phyloP scores from a whole-genome alignment of 257 asterid species.

The Ilex asprella region DNA sequence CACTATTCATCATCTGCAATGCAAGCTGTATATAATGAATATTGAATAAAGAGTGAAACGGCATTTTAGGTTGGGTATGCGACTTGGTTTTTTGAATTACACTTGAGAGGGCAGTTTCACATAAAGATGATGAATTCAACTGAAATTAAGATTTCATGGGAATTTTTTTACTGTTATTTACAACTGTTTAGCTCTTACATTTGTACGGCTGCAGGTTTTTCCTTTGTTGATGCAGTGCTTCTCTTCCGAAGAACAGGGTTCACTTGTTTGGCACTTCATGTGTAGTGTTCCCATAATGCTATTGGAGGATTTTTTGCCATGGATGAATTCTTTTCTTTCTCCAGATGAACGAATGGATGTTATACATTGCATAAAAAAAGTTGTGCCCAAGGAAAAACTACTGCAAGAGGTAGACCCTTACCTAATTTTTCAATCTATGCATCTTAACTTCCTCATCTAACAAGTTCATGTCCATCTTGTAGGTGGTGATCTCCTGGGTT shows the following conservation, averaged over 20 bases:
- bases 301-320: slow-evolving; percentile 68
- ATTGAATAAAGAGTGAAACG: too few species aligned
- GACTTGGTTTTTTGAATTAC: too few species aligned
- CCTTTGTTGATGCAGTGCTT: slow-evolving; percentile 55
- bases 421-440: slow-evolving; percentile 11
- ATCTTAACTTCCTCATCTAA: slow-evolving; percentile 20
- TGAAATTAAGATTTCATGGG: too few species aligned
- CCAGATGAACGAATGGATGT: slow-evolving; percentile 47
- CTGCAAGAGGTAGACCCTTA: slow-evolving; percentile 62
- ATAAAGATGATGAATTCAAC: too few species aligned
- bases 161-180: too few species aligned
- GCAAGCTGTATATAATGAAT: too few species aligned
- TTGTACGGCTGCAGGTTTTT: slow-evolving; percentile 53
- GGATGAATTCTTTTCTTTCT: slow-evolving; percentile 54
- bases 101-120: too few species aligned
- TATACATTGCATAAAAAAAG: slow-evolving; percentile 40
- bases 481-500: slow-evolving; percentile 78
- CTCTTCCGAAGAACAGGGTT: slow-evolving; percentile 57
- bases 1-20: too few species aligned
- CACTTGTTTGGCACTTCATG: slow-evolving; percentile 75
- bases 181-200: not conserved
- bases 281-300: slow-evolving; percentile 68
- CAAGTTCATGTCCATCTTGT: slow-evolving; percentile 20
- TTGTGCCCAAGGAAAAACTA: slow-evolving; percentile 57
- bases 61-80: too few species aligned